Evolutionary conservation across 1,284 basidiomycete genomes (phyloP).

Genomic region (Ustilago bromivora): DNA sequence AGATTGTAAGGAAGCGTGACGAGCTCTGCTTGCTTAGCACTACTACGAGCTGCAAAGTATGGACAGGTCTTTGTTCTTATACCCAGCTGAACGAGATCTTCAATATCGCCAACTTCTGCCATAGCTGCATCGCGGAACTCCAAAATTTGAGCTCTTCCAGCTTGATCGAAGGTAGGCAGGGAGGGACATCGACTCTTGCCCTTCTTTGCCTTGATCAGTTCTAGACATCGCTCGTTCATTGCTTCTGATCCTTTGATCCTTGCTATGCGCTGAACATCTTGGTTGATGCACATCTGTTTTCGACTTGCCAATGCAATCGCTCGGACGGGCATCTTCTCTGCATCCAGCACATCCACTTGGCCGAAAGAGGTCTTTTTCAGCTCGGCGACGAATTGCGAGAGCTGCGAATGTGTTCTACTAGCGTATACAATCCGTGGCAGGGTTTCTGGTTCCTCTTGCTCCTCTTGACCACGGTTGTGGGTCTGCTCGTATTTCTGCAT

Average conservation of each 20-base stretch:
- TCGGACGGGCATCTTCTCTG: slow-evolving; percentile 43
- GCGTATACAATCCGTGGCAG: slow-evolving; percentile 81
- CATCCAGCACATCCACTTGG: slow-evolving; percentile 48
- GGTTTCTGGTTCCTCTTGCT: slow-evolving; percentile 66
- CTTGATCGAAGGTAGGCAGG: slow-evolving; percentile 75
- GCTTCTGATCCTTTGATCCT: slow-evolving; percentile 74
- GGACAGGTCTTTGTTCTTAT: slow-evolving; percentile 80
- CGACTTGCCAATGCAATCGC: slow-evolving; percentile 79
- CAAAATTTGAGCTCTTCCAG: slow-evolving; percentile 74
- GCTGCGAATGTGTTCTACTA: slow-evolving; percentile 93
- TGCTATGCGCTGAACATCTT: slow-evolving; percentile 75
- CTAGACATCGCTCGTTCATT: slow-evolving; percentile 90
- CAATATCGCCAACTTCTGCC: slow-evolving; percentile 85
- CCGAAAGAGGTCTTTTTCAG: slow-evolving; percentile 78
- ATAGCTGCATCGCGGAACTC: slow-evolving; percentile 89
- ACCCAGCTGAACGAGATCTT: slow-evolving; percentile 86
- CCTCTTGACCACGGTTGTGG: slow-evolving; percentile 44
- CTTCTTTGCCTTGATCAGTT: slow-evolving; percentile 76
- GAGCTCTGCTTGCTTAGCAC: slow-evolving; percentile 90
- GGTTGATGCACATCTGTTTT: slow-evolving; percentile 93
- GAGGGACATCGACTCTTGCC: slow-evolving; percentile 75
- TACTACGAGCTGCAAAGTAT: slow-evolving; percentile 89
- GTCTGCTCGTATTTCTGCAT: slow-evolving; percentile 74
- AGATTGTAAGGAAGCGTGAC: slow-evolving; percentile 94
- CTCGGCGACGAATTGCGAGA: slow-evolving; percentile 90